Evolutionary conservation across 768 basidiomycete genomes (phyloP).

Genomic region (Hygrophoropsis aurantiaca): DNA sequence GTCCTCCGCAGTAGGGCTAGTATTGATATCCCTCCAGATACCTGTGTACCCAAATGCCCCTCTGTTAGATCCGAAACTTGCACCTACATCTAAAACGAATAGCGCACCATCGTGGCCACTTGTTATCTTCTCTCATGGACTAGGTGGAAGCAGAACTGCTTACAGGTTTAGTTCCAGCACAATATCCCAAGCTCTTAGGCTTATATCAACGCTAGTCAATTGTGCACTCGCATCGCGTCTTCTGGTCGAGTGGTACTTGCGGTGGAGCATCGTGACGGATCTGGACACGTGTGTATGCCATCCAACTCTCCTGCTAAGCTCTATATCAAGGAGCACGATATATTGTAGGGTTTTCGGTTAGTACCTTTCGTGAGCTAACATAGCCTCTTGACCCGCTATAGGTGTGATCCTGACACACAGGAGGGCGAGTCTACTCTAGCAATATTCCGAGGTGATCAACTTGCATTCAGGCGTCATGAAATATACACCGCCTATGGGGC

Average conservation of each 20-base stretch:
- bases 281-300: constrained; percentile 52
- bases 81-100: not conserved
- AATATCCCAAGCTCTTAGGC: not conserved
- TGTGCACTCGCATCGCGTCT: constrained; percentile 72
- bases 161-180: constrained; percentile 49
- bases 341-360: constrained; percentile 43
- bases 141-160: constrained; percentile 69
- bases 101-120: constrained; percentile 61
- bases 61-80: constrained; percentile 40
- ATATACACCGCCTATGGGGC: constrained; percentile 62
- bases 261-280: constrained; percentile 83
- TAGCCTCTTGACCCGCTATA: constrained; percentile 4
- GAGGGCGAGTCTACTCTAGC: constrained; percentile 28
- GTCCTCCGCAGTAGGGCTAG: not conserved
- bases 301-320: constrained; percentile 31
- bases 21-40: constrained; percentile 35
- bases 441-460: constrained; percentile 66
- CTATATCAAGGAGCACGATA: constrained; percentile 58
- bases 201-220: constrained; percentile 44
- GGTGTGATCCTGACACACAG: constrained; percentile 24
- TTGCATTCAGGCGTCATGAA: constrained; percentile 68
- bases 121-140: constrained; percentile 83
- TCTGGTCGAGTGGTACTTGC: constrained; percentile 81
- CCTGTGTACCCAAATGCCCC: constrained; percentile 58
- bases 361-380: not conserved